Evolutionary conservation across 2,329 filamentous ascomycete species (phyloP), one percentile per base, ranked within the genome.

Genomic region (Coniosporium tulheliwenetii): DNA sequence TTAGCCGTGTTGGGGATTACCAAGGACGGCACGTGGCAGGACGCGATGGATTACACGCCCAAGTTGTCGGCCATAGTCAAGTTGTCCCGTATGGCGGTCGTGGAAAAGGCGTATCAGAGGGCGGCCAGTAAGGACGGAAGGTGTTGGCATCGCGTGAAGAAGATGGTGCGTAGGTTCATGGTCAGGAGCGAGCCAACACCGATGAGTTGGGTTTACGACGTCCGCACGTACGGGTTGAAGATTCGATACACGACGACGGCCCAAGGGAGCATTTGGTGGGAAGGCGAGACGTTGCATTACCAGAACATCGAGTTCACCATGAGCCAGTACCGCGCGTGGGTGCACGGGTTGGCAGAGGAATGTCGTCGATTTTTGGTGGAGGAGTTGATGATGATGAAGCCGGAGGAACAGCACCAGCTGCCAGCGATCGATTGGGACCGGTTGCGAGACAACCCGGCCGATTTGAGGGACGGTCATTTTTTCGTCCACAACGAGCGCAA

Each of bases 1-100:
- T 45, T 51, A 31, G 48, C 49, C 12, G 42, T 49, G 16, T 46
- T 52, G 13, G 47, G 50, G 12, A 40, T 52, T 12, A 45, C 46
- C 10, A 40, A 47, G 30, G 40, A 36, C 10, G 45, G 43, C 1
- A n/a, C n/a, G n/a, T n/a, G n/a, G n/a, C n/a, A n/a, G n/a, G n/a
- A n/a, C n/a, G n/a, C n/a, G n/a, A n/a, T n/a, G n/a, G n/a, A n/a
- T n/a, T n/a, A n/a, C n/a, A n/a, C n/a, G n/a, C n/a, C n/a, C n/a
- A n/a, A n/a, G n/a, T n/a, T n/a, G n/a, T n/a, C n/a, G n/a, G n/a
- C n/a, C n/a, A n/a, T n/a, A n/a, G n/a, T n/a, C n/a, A n/a, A n/a
- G n/a, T n/a, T n/a, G n/a, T n/a, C n/a, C n/a, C n/a, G n/a, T n/a
- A n/a, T n/a, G n/a, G n/a, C n/a, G n/a, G n/a, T n/a, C n/a, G n/a